Base-by-base conservation (phyloP, 2,329 filamentous ascomycete genomes). In the Epichloe brachyelytri region DNA sequence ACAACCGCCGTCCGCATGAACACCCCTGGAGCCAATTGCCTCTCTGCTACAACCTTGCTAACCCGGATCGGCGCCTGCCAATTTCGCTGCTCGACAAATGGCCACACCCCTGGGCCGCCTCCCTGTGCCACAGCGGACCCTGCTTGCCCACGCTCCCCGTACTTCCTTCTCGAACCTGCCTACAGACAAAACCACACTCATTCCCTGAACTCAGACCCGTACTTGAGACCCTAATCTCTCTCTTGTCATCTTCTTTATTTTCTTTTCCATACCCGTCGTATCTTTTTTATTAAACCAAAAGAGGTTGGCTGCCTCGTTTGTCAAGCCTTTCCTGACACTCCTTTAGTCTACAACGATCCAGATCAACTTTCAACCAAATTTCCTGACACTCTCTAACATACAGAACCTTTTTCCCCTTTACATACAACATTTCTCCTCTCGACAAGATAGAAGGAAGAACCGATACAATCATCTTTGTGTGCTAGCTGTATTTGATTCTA, bases 241-340 rank as follows among this genome's bases (percentile, higher is more conserved):
- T 50, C 37, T 4, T 40, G 17, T 26, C 41, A 47, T 45, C 33
- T 38, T 46, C 30, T 34, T 33, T 17, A 33, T 43, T 26, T 11
- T 43, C 17, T 41, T 36, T 22, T 46, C n/a, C 19, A 50, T 39
- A 22, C 38, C 26, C 36, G 33, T 40, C 34, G 43, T 49, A 45
- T 51, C 49, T 6, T 51, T 26, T 46, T 8, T 11, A 10, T 30
- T 30, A 30, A 48, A 30, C 10, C 41, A 39, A 6, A 19, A 48
- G 49, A 51, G 52, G 49, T 51, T 51, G 52, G 52, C 49, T 49
- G 36, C 46, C 38, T 54, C 47, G 8, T 52, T 52, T 45, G 36
- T 49, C 50, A 36, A 37, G 43, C 52, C 47, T 40, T 54, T 54
- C 37, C 49, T 40, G 52, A 52, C 52, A 47, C 52, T 55, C 52